phyloP scores from a whole-genome alignment of 108 stramenopile species.

The Pseudonitzschia multiseries region DNA sequence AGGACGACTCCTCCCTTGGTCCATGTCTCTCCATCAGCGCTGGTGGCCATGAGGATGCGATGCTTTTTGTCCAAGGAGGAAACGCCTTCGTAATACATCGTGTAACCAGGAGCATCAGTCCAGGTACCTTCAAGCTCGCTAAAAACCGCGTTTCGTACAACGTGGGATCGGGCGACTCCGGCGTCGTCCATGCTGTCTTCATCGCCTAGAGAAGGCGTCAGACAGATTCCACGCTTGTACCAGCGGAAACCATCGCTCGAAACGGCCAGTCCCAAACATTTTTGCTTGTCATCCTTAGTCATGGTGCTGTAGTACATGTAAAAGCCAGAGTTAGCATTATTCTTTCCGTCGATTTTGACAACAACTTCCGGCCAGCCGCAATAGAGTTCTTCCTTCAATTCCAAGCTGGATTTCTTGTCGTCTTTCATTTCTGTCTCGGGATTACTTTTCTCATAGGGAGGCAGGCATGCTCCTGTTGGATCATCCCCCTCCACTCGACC shows the following conservation, averaged over 20 bases:
- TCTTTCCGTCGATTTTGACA: slow-evolving; percentile 44
- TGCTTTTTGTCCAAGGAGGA: slow-evolving; percentile 73
- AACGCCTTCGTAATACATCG: slow-evolving; percentile 82
- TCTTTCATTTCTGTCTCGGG: slow-evolving; percentile 48
- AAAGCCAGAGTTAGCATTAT: slow-evolving; percentile 57
- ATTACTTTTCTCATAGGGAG: slow-evolving; percentile 58
- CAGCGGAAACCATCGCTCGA: slow-evolving; percentile 86
- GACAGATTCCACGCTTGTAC: slow-evolving; percentile 67
- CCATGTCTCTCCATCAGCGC: slow-evolving; percentile 67
- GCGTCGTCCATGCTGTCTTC: slow-evolving; percentile 64
- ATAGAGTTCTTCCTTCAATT: slow-evolving; percentile 80
- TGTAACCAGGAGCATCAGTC: slow-evolving; percentile 52
- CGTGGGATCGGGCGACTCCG: slow-evolving; percentile 80
- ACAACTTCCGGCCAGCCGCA: slow-evolving; percentile 91
- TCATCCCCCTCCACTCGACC: slow-evolving; percentile 84
- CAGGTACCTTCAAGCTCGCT: slow-evolving; percentile 48
- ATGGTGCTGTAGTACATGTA: slow-evolving; percentile 94
- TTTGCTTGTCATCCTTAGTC: slow-evolving; percentile 73
- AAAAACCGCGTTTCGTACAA: slow-evolving; percentile 60
- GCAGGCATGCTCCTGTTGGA: slow-evolving; percentile 76
- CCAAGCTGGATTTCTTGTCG: slow-evolving; percentile 32
- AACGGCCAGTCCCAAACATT: slow-evolving; percentile 74
- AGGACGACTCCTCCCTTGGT: slow-evolving; percentile 68
- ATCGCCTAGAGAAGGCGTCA: slow-evolving; percentile 50
- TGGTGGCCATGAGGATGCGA: slow-evolving; percentile 73